Base-by-base conservation (phyloP, 345 rosid species). In the Eucalyptus curtisii region DNA sequence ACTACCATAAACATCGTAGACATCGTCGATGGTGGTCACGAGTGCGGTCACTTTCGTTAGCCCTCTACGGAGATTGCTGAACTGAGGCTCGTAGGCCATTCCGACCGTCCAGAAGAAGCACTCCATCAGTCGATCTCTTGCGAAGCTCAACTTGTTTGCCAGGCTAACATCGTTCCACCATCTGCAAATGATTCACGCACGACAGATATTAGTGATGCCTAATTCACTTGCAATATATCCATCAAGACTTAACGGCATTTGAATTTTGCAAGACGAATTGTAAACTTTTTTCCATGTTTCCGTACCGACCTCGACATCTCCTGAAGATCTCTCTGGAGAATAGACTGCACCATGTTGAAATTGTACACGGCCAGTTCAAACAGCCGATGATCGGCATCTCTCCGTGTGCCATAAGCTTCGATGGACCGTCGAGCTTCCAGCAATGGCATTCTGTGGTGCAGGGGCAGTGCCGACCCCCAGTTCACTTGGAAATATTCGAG, bases 81-180 rank as follows among this genome's bases (percentile, higher is more conserved):
- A 91, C 17, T 90, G 91, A 27, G 94, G 94, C 31, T 90, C 89
- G 12, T 42, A 79, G 16, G 86, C 85, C 79, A 93, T 87, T 49
- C 93, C 95, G 15, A 91, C 89, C 0, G 90, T 55, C 93, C 93
- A 93, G 44, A 93, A 87, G 90, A 90, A 94, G 91, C 95, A 92
- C 84, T 93, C 94, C 94, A 92, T 79, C 45, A 92, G 88, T 82
- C 94, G 90, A 85, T 93, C 93, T 89, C 95, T 90, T 17, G 94
- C 90, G 68, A 94, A 94, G n/a, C 79, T 81, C 88, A 92, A 30
- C 59, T 90, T 90, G 45, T 49, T 91, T 15, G 87, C 87, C 22
- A 93, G 86, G 48, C 88, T 89, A 50, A 91, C 85, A 47, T 61
- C 86, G 7, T 61, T 87, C 96, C 94, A 92, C 94, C 95, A 92